Evolutionary conservation across 2,329 filamentous ascomycete species (phyloP), one percentile per base, ranked within the genome.

Genomic region (Lasiodiplodia hormozganensis): DNA sequence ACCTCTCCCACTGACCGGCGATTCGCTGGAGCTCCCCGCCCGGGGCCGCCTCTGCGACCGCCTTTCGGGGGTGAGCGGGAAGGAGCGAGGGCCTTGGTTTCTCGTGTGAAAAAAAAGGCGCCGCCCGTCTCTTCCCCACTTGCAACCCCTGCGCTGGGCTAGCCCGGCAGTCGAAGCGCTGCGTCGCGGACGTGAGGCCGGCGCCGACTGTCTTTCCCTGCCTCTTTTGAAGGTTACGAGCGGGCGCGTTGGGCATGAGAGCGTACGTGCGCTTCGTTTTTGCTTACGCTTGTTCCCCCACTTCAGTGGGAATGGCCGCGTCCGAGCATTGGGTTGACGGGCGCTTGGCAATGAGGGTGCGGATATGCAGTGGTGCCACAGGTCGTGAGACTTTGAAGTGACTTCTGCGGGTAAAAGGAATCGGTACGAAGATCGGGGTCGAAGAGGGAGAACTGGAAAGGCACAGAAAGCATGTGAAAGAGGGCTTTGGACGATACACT

Each of bases 61-160:
- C 47, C 60, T 64, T 64, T 52, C 60, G 60, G 43, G 60, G 60
- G 43, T n/a, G 38, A n/a, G 51, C 60, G 60, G 60, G 60, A 64
- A 64, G 60, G 60, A 64, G 18, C 25, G 58, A 49, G 28, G 60
- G 11, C 60, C 21, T 62, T 25, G 1, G 8, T 43, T 14, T 34
- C 43, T 47, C 18, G 3, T 3, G 7, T 18, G 21, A 21, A 14
- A 7, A 38, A 23, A 43, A 56, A 31, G 23, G 23, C 52, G 25
- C 52, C 25, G 57, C 54, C 21, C 34, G 54, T 23, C 56, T 43
- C 16, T 47, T 62, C 60, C 40, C 60, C 28, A 64, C 60, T 52
- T 49, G 18, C 23, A n/a, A 12, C 23, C 18, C 28, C 31, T 38
- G 54, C 31, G 25, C 23, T 10, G 31, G 40, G 57, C 10, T 25